Evolutionary conservation across 1,284 basidiomycete species (phyloP).

Genomic region (Apiotrichum sp.): DNA sequence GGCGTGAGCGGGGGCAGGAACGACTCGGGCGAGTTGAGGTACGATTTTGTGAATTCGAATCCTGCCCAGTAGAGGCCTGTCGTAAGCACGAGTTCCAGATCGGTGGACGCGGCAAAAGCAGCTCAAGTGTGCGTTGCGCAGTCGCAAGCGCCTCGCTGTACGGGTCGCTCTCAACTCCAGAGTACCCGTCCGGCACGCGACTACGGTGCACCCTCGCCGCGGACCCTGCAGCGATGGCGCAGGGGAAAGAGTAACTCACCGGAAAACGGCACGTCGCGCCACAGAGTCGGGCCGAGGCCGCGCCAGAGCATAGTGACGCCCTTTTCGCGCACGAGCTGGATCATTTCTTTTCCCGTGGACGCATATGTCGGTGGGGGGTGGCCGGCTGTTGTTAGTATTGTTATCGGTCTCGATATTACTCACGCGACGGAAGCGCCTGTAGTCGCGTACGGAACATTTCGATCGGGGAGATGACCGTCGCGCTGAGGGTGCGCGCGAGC

Average conservation of each 20-base stretch:
- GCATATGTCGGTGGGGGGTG: constrained; percentile 61
- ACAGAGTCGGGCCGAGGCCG: constrained; percentile 83
- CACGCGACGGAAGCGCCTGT: constrained; percentile 64
- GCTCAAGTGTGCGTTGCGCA: too few relatives aligned
- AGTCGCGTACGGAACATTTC: constrained; percentile 91
- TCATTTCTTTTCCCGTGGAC: constrained; percentile 34
- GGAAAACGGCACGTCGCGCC: constrained; percentile 96
- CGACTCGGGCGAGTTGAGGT: constrained; percentile 29
- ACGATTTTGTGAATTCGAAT: constrained; percentile 43
- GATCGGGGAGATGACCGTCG: constrained; percentile 76
- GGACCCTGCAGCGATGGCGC: constrained; percentile 6
- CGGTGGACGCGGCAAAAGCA: too few relatives aligned
- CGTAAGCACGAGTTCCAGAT: background rate
- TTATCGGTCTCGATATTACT: constrained; percentile 7
- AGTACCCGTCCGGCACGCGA: too few relatives aligned
- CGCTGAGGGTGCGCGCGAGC: constrained; percentile 70
- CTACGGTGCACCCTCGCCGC: too few relatives aligned
- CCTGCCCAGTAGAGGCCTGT: constrained; percentile 46
- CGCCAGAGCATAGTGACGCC: constrained; percentile 77
- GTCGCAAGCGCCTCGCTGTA: too few relatives aligned
- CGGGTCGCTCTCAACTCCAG: too few relatives aligned
- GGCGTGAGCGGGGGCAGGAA: constrained; percentile 31
- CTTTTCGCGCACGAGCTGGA: constrained; percentile 54
- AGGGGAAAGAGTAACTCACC: constrained; percentile 47
- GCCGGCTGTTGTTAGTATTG: constrained; percentile 41